Evolutionary conservation across 441 rosid species (phyloP).

Genomic region (Mallotus repandus): DNA sequence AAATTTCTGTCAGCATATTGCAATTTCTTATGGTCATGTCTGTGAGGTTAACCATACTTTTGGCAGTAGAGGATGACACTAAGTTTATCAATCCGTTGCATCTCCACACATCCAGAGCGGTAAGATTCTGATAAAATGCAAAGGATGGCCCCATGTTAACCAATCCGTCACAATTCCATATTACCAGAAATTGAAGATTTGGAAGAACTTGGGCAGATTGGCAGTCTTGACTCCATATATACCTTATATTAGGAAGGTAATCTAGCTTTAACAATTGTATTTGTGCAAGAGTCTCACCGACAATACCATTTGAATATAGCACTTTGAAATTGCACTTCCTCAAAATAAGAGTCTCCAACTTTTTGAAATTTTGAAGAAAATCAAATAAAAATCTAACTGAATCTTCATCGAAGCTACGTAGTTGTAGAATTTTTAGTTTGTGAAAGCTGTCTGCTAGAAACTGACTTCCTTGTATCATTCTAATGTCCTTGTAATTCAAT

Average conservation of each 20-base stretch:
- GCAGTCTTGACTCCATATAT: background rate
- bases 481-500: conserved; percentile 12
- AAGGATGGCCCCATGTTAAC: conserved; percentile 4
- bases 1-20: conserved; percentile 22
- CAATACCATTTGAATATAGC: conserved; percentile 13
- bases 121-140: conserved; percentile 1
- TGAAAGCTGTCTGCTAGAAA: conserved; percentile 9
- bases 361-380: conserved; percentile 21
- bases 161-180: accelerated
- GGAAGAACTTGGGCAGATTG: background rate
- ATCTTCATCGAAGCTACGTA: conserved; percentile 15
- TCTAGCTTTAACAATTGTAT: background rate
- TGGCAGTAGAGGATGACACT: conserved; percentile 14
- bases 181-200: background rate
- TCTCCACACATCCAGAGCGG: background rate
- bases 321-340: conserved; percentile 3
- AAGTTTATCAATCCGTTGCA: conserved; percentile 4
- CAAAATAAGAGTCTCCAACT: conserved; percentile 20
- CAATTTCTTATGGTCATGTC: conserved; percentile 65
- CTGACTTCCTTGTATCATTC: conserved; percentile 5
- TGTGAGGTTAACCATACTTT: conserved; percentile 44
- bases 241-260: background rate
- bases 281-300: background rate
- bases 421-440: conserved; percentile 4
- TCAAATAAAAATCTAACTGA: conserved; percentile 18